Evolutionary conservation across 1,139 yeast genomes (phyloP).

Genomic region (Protomyces lactucae-debilis): DNA sequence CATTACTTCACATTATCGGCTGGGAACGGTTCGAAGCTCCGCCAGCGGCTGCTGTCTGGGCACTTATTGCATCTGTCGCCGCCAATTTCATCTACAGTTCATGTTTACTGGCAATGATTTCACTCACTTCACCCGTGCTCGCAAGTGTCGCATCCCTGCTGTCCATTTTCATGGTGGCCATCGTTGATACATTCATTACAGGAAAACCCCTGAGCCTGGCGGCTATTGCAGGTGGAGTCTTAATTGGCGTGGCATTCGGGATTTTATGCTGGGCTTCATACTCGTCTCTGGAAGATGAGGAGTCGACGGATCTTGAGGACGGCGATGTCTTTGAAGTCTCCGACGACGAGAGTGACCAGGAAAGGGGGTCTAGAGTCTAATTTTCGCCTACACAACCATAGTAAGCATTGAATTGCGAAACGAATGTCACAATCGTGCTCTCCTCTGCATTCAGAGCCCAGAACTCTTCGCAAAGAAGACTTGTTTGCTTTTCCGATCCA

Average conservation of each 20-base stretch:
- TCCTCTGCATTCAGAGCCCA: too few species aligned
- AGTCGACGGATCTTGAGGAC: neutral
- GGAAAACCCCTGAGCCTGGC: slow-evolving; percentile 46
- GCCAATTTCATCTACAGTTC: slow-evolving; percentile 68
- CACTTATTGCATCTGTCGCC: slow-evolving; percentile 47
- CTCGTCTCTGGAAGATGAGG: slow-evolving; percentile 63
- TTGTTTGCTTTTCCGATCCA: too few species aligned
- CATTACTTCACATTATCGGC: slow-evolving; percentile 52
- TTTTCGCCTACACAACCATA: too few species aligned
- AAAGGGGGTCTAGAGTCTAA: too few species aligned
- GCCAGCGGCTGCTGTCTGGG: slow-evolving; percentile 45
- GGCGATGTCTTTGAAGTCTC: neutral
- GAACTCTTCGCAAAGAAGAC: too few species aligned
- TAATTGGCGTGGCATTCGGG: slow-evolving; percentile 58
- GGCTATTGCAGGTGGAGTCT: slow-evolving; percentile 42
- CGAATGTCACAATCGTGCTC: too few species aligned
- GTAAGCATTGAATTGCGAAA: too few species aligned
- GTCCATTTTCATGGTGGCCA: slow-evolving; percentile 73
- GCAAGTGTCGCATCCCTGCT: slow-evolving; percentile 76
- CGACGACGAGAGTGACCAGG: slow-evolving; percentile 6
- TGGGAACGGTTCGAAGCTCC: slow-evolving; percentile 59
- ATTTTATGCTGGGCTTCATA: slow-evolving; percentile 68
- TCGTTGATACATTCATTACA: slow-evolving; percentile 70
- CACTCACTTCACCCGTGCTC: slow-evolving; percentile 78
- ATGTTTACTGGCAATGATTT: slow-evolving; percentile 69